A percentile compares a stretch with the other conserved stretches of the same genome.
These are phyloP conservation scores for Haplographium delicatum DNA, from an alignment of 495 filamentous ascomycete species.

Conservation along the genomic window DNA sequence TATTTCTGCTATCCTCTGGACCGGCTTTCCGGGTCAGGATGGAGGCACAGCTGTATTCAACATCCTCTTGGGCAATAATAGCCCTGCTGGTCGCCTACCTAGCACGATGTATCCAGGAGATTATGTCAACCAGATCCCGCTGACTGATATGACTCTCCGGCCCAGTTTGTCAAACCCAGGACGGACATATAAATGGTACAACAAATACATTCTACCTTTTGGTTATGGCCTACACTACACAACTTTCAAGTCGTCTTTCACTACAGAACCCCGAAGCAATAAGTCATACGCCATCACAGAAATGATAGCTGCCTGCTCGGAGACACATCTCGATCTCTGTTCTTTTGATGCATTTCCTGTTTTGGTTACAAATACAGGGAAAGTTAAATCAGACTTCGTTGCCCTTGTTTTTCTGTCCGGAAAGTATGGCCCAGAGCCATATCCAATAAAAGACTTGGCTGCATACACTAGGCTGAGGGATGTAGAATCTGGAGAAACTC, in stretches of 20 bases:
- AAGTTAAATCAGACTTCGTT: slow-evolving; percentile 51
- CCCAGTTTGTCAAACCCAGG: slow-evolving; percentile 39
- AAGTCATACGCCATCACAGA: no score
- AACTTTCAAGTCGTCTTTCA: slow-evolving; percentile 30
- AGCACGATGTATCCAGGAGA: slow-evolving; percentile 51
- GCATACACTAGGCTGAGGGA: slow-evolving; percentile 49
- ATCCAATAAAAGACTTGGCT: slow-evolving; percentile 60
- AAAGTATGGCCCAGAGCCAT: slow-evolving; percentile 51
- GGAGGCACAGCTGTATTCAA: slow-evolving; percentile 51
- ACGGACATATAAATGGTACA: slow-evolving; percentile 61
- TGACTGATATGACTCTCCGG: slow-evolving; percentile 52
- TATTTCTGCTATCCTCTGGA: slow-evolving; percentile 56
- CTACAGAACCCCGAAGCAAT: slow-evolving; percentile 27
- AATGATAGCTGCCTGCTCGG: no score
- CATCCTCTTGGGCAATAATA: slow-evolving; percentile 37
- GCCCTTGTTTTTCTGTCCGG: slow-evolving; percentile 52
- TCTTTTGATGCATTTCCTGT: slow-evolving; percentile 42
- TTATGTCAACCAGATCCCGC: slow-evolving; percentile 48
- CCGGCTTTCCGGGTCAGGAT: slow-evolving; percentile 57
- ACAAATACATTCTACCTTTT: slow-evolving; percentile 48
- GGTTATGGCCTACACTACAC: slow-evolving; percentile 53
- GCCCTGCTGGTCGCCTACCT: slow-evolving; percentile 53
- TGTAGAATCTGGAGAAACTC: slow-evolving; percentile 35
- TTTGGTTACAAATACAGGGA: slow-evolving; percentile 48
- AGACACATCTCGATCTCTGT: slow-evolving; percentile 24